phyloP scores from a whole-genome alignment of 371 early-diverging fungal species.

The Dinochytrium kinnereticum region DNA sequence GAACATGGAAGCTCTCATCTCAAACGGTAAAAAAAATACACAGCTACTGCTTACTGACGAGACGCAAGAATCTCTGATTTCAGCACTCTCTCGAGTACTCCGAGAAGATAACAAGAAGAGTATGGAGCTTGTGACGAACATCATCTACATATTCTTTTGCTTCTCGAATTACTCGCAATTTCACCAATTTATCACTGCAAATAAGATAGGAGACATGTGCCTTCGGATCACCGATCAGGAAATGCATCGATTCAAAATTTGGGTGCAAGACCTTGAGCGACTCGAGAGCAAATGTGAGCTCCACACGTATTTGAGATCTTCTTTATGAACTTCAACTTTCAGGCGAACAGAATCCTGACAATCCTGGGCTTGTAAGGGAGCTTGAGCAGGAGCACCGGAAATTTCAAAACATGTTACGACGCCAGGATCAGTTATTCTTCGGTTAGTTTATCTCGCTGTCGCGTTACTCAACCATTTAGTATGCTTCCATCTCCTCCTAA shows the following conservation, averaged over 20 bases:
- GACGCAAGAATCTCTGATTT: conserved; percentile 51
- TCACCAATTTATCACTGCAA: conserved; percentile 52
- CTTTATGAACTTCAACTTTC: not conserved
- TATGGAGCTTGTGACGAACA: conserved; percentile 57
- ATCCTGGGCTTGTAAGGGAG: conserved; percentile 35
- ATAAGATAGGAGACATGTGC: conserved; percentile 64
- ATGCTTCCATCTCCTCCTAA: conserved; percentile 55
- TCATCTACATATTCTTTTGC: conserved; percentile 57
- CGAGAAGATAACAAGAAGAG: conserved; percentile 55
- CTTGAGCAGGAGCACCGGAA: conserved; percentile 51
- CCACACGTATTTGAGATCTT: not conserved
- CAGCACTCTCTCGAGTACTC: conserved; percentile 59
- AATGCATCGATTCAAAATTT: conserved; percentile 45
- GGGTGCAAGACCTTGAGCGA: conserved; percentile 47
- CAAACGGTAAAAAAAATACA: conserved; percentile 40
- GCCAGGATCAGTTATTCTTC: conserved; percentile 60
- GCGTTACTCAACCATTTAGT: conserved; percentile 23
- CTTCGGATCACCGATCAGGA: conserved; percentile 54
- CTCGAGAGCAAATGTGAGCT: conserved; percentile 45
- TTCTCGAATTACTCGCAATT: conserved; percentile 55
- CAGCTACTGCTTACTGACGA: not conserved
- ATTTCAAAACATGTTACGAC: conserved; percentile 51
- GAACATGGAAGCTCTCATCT: conserved; percentile 45
- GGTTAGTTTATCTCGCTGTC: conserved; percentile 29
- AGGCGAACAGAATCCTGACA: conserved; percentile 36